A percentile compares a stretch with the other conserved stretches of the same genome.
These are phyloP conservation scores for Solanum sparsipilum DNA, from an alignment of 257 asterid species.

Conservation along the genomic window DNA sequence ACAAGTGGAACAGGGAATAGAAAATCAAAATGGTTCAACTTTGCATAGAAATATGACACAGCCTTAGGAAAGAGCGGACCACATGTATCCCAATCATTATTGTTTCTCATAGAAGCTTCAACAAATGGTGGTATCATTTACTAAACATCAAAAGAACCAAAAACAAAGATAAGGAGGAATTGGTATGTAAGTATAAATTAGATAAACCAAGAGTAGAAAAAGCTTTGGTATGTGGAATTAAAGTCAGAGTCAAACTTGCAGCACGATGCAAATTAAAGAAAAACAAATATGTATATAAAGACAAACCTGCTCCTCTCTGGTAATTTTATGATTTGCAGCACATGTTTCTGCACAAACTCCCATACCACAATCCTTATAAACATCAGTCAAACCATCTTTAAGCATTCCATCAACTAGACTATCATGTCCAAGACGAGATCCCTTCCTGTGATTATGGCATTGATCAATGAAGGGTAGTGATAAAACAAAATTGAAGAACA, in stretches of 20 bases:
- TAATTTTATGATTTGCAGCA: constrained; percentile 64
- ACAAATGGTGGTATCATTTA: not conserved
- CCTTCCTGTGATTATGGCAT: constrained; percentile 56
- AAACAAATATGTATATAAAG: not conserved
- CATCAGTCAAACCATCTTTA: constrained; percentile 98
- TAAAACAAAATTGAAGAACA: not conserved
- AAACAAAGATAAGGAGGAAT: not conserved
- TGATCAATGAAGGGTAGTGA: not conserved
- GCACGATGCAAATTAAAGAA: not conserved
- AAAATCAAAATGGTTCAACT: not conserved
- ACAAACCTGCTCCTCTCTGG: constrained; percentile 93
- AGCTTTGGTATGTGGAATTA: not conserved
- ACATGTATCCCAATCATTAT: not conserved
- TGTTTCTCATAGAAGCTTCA: not conserved
- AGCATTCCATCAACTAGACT: constrained; percentile 97
- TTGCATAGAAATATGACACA: not conserved
- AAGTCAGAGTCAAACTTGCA: not conserved
- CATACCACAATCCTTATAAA: constrained; percentile 84
- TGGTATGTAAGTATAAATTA: not conserved
- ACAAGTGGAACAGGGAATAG: not conserved
- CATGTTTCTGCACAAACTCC: constrained; percentile 98
- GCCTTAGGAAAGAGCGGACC: not conserved
- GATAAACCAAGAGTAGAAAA: not conserved
- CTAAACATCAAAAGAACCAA: not conserved
- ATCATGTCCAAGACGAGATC: constrained; percentile 96